Conservation (phyloP, 2,329 filamentous ascomycete species). For the Fusarium avenaceum region DNA sequence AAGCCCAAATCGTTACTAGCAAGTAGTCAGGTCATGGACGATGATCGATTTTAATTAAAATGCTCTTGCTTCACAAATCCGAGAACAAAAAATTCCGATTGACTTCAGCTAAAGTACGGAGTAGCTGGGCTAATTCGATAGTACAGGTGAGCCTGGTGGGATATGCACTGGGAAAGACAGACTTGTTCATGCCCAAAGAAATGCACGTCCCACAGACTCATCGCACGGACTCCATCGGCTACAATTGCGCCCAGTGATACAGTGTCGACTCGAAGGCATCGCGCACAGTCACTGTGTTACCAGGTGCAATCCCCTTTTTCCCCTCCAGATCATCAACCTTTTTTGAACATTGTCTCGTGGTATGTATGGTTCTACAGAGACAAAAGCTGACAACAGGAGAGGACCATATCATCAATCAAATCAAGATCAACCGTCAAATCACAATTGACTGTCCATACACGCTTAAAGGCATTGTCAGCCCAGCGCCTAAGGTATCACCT, state of each 20-base stretch:
- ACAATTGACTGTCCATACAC: not conserved
- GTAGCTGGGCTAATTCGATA: slow-evolving; percentile 48
- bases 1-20: not conserved
- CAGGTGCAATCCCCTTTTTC: slow-evolving; percentile 35
- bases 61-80: not conserved
- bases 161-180: slow-evolving; percentile 18
- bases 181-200: slow-evolving; percentile 37
- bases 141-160: slow-evolving; percentile 31
- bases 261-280: slow-evolving; percentile 20
- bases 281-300: slow-evolving; percentile 25
- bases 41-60: not conserved
- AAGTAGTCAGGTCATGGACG: not conserved
- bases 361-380: not conserved
- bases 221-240: slow-evolving; percentile 36
- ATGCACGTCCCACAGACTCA: slow-evolving; percentile 35
- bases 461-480: not conserved
- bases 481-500: slow-evolving; percentile 39
- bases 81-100: slow-evolving; percentile 1
- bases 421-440: slow-evolving; percentile 10
- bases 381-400: not conserved
- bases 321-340: slow-evolving; percentile 19
- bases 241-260: slow-evolving; percentile 25
- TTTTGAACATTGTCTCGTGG: not conserved
- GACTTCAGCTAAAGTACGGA: not conserved
- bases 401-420: not conserved